Evolutionary conservation across 306 rosid genomes (phyloP).

Genomic region (Sicyos edulis): DNA sequence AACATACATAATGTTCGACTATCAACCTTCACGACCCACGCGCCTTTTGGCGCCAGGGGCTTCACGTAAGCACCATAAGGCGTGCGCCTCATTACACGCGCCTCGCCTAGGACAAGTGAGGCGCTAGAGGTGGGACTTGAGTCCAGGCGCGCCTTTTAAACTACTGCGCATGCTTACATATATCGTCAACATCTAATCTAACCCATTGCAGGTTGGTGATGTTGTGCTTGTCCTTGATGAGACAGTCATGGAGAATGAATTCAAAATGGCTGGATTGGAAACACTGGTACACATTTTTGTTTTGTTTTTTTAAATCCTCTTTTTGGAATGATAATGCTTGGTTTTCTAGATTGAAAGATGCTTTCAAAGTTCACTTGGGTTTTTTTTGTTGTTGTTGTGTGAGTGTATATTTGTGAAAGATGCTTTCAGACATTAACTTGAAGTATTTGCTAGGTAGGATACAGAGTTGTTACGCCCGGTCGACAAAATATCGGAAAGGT

Average conservation of each 20-base stretch:
- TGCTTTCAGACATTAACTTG: conserved; percentile 21
- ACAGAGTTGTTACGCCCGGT: conserved; percentile 77
- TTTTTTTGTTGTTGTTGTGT: too few species aligned
- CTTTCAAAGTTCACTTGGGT: background rate
- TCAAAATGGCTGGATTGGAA: conserved; percentile 73
- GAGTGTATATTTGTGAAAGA: conserved; percentile 16
- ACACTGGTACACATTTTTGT: conserved; percentile 54
- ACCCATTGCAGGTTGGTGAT: conserved; percentile 74
- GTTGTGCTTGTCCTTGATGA: conserved; percentile 84
- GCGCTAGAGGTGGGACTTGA: too few species aligned
- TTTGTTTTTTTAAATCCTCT: background rate
- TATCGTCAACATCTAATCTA: background rate
- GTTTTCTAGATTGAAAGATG: background rate
- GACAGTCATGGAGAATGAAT: conserved; percentile 58
- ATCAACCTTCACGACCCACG: too few species aligned
- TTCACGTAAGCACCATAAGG: too few species aligned
- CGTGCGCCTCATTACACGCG: too few species aligned
- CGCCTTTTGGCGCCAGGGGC: too few species aligned
- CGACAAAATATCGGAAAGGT: conserved; percentile 81
- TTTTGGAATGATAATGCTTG: background rate
- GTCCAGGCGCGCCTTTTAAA: too few species aligned
- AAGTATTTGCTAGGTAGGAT: conserved; percentile 76
- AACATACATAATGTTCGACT: too few species aligned
- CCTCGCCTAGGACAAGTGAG: too few species aligned
- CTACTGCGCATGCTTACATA: too few species aligned